Base-by-base conservation (phyloP, 2,329 filamentous ascomycete genomes). In the Paraphaeosphaeria minitans region DNA sequence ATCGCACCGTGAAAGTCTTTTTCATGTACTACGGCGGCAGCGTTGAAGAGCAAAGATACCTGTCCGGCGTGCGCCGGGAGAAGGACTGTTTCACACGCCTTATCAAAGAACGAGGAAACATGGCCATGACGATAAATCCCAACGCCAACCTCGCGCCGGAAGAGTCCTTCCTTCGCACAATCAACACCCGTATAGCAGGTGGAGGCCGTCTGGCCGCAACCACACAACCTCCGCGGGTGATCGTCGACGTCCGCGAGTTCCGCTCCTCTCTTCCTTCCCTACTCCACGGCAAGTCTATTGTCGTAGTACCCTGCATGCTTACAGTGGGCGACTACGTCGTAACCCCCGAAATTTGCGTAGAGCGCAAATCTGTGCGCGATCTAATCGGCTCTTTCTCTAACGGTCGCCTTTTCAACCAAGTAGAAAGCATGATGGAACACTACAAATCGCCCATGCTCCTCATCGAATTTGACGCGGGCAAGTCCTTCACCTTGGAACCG, bases 381-480 rank as follows among this genome's bases (percentile, higher is more conserved):
- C 81, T 99, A 47, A 94, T 98, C 77, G 89, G 89, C 56, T 97
- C 93, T 0, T 93, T 99, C 79, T 89, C 89, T 66, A 93, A 97
- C 74, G 95, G 95, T 13, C 89, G 95, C 1, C 84, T 99, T 14
- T 99, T 92, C 80, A 91, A 87, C 67, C 95, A 99, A 80, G 90
- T 90, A 42, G 94, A 98, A 78, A 88, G 90, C 49, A 98, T 99
- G 94, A 89, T 96, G 59, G 87, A 92, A 74, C 89, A 98, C 79
- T 99, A 99, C 85, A 90, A 90, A 71, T 88, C 79, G 65, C 90
- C 93, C 0, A 91, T 98, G 86, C 87, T 99, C 7, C 86, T 99
- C 46, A 98, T 99, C 71, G 95, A 99, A 77, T 99, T 99, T 75
- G 93, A 97, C 75, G 91, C 96, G 74, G 94, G 96, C 80, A 97